Percentiles rank a stretch among this genome's conserved stretches.
Conservation (phyloP, 169 alveolate species). For the Cyclospora cayetanensis region DNA sequence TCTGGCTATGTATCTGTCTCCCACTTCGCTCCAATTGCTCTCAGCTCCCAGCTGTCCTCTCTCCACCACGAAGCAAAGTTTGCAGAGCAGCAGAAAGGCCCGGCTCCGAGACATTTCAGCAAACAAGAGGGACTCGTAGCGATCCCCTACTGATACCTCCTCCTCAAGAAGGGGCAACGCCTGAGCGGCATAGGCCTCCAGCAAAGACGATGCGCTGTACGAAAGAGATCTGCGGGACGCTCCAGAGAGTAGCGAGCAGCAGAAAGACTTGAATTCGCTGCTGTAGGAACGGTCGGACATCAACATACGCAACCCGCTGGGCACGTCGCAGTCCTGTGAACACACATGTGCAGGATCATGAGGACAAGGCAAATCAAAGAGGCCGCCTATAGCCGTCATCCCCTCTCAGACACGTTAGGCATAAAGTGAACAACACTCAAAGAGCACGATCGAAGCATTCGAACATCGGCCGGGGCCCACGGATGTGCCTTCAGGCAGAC, state of each 20-base stretch:
- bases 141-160: not conserved
- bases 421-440: too few relatives aligned
- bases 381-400: too few relatives aligned
- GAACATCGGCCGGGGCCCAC: too few relatives aligned
- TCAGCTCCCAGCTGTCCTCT: not conserved
- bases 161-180: not conserved
- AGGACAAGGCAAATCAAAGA: too few relatives aligned
- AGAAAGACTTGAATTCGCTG: not conserved
- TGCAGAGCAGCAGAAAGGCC: not conserved
- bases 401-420: too few relatives aligned
- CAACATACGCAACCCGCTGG: not conserved
- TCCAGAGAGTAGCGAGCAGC: not conserved
- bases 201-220: not conserved
- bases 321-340: too few relatives aligned
- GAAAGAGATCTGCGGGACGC: not conserved
- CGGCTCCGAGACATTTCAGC: not conserved
- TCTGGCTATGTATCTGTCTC: not conserved
- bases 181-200: not conserved
- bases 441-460: too few relatives aligned
- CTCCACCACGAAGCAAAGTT: not conserved
- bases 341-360: too few relatives aligned
- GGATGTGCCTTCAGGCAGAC: too few relatives aligned
- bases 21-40: not conserved
- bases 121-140: not conserved
- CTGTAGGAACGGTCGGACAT: not conserved